phyloP scores from a whole-genome alignment of 2,329 filamentous ascomycete genomes.

The Gyromitra esculenta region DNA sequence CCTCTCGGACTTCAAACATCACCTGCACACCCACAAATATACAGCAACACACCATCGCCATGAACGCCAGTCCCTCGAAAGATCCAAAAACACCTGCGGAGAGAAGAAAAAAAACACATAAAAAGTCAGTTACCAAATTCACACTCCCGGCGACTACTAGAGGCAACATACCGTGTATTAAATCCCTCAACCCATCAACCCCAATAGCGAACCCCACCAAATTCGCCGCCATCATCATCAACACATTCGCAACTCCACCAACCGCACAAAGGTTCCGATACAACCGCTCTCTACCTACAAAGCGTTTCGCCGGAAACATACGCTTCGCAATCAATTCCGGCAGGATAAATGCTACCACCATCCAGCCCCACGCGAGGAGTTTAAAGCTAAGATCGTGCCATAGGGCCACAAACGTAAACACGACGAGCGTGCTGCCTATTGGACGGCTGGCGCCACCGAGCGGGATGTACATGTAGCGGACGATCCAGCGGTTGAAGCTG shows the following conservation, averaged over 20 bases:
- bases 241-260: constrained; percentile 81
- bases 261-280: constrained; percentile 84
- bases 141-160: background rate
- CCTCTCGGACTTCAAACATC: constrained; percentile 95
- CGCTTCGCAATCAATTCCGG: constrained; percentile 80
- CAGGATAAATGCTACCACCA: constrained; percentile 91
- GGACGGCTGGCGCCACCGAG: constrained; percentile 77
- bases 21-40: constrained; percentile 88
- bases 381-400: constrained; percentile 97
- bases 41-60: constrained; percentile 74
- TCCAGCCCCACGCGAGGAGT: constrained; percentile 94
- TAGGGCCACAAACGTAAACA: constrained; percentile 96
- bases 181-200: constrained; percentile 79
- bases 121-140: no score
- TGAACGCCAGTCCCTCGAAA: constrained; percentile 72
- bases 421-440: constrained; percentile 78
- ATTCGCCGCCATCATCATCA: constrained; percentile 97
- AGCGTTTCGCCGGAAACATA: constrained; percentile 78
- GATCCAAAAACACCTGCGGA: constrained; percentile 47
- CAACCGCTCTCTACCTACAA: constrained; percentile 73
- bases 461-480: constrained; percentile 93
- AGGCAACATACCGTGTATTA: constrained; percentile 51
- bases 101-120: no score
- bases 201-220: constrained; percentile 94
- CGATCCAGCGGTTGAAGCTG: constrained; percentile 91